phyloP scores from a whole-genome alignment of 257 asterid species.

The Plantago elongata region DNA sequence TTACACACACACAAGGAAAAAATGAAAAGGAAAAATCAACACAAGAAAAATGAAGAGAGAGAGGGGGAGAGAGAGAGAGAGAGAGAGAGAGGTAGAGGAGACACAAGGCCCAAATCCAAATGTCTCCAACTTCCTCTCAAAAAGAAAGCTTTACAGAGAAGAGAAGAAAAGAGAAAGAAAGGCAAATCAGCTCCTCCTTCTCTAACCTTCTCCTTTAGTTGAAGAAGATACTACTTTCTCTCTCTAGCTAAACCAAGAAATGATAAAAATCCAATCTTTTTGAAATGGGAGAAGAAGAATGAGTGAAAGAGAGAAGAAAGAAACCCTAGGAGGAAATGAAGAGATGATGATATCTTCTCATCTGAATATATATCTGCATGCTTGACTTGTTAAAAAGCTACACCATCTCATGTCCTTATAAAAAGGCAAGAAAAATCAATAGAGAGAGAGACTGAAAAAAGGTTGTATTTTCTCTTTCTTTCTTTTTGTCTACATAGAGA shows the following conservation, averaged over 20 bases:
- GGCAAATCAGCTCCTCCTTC: conserved; percentile 42
- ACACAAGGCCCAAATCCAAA: conserved; percentile 81
- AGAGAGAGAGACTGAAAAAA: conserved; percentile 13
- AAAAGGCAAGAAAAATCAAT: conserved; percentile 21
- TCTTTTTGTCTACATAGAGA: conserved; percentile 21
- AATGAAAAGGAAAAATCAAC: too few relatives aligned
- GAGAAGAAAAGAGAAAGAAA: conserved; percentile 41
- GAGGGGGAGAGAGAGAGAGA: not conserved
- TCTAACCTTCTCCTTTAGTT: conserved; percentile 36
- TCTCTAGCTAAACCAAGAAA: not conserved
- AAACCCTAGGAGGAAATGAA: conserved; percentile 30
- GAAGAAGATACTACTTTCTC: not conserved
- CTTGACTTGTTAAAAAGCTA: conserved; percentile 42
- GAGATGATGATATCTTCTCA: conserved; percentile 23
- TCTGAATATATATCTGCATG: conserved; percentile 52
- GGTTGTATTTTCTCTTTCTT: conserved; percentile 9
- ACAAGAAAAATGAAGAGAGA: too few relatives aligned
- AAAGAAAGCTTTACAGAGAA: conserved; percentile 20
- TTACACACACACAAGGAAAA: not conserved
- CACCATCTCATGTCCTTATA: conserved; percentile 24
- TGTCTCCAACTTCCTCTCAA: conserved; percentile 77
- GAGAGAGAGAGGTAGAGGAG: conserved; percentile 74
- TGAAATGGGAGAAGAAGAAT: not conserved
- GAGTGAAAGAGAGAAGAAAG: not conserved
- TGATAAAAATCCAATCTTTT: not conserved